These are phyloP conservation scores for Chrysopogon serrulatus DNA, from an alignment of 176 grass and related monocot genomes.

Conservation along the genomic window DNA sequence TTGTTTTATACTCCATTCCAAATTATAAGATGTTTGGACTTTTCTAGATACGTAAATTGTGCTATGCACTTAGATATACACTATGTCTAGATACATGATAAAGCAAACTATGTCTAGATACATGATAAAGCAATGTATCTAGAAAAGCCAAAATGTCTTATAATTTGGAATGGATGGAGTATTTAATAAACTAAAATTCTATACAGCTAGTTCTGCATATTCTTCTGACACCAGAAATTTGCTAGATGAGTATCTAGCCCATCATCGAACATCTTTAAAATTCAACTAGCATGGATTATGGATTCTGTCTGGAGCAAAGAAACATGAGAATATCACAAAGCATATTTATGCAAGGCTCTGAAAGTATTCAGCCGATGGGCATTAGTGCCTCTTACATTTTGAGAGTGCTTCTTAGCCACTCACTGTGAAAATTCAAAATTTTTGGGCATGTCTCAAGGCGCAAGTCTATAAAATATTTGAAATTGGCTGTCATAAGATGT, in stretches of 20 bases:
- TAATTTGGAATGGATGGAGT: background rate
- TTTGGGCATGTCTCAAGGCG: background rate
- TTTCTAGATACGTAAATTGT: background rate
- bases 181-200: background rate
- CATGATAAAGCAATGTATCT: background rate
- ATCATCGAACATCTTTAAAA: background rate
- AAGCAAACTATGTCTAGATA: background rate
- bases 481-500: slow-evolving; percentile 2
- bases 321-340: background rate
- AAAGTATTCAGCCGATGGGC: background rate
- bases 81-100: background rate
- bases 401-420: background rate
- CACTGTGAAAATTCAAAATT: slow-evolving; percentile 4
- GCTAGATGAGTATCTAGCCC: background rate
- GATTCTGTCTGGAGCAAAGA: slow-evolving; percentile 12
- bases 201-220: background rate
- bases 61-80: background rate
- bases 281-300: slow-evolving; percentile 13
- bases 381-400: background rate
- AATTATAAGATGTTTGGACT: background rate
- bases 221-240: background rate
- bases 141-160: background rate
- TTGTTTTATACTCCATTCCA: background rate
- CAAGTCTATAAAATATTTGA: background rate
- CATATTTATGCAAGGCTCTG: background rate